phyloP scores from a whole-genome alignment of 2,329 filamentous ascomycete species.

The Venturia effusa region DNA sequence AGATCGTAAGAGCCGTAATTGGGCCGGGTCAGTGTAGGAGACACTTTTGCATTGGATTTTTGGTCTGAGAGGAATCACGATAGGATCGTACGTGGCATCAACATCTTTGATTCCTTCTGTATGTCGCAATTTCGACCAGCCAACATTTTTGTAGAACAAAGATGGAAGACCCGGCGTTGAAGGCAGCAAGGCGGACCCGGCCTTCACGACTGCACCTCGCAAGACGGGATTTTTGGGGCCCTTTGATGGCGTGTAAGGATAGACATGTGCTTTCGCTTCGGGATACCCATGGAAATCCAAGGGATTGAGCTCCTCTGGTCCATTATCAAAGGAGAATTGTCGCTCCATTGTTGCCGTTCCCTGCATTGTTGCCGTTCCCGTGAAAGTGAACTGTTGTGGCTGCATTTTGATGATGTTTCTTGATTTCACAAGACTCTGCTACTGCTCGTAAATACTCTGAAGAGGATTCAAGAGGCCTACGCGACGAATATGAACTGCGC shows the following conservation, averaged over 20 bases:
- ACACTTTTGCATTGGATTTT: constrained; percentile 11
- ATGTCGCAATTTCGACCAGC: constrained; percentile 47
- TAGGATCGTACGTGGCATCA: constrained; percentile 44
- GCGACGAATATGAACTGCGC: neutral
- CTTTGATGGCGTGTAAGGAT: neutral
- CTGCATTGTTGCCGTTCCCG: neutral
- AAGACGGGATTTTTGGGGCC: constrained; percentile 7
- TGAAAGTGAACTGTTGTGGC: neutral
- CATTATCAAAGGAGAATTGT: neutral
- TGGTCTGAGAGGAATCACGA: constrained; percentile 38
- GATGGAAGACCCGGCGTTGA: constrained; percentile 1
- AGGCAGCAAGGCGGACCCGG: neutral
- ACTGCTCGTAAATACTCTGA: neutral
- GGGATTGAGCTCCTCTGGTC: neutral
- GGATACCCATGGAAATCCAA: constrained; percentile 2
- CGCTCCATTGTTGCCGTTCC: neutral
- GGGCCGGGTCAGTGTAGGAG: constrained; percentile 15
- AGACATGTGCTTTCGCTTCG: neutral
- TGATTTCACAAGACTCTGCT: neutral
- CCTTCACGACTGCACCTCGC: constrained; percentile 6
- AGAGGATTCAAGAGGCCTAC: neutral
- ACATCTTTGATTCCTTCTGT: constrained; percentile 46
- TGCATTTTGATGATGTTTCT: neutral
- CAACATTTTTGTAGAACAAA: constrained; percentile 57
- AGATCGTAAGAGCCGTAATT: neutral